phyloP scores from a whole-genome alignment of 2,329 filamentous ascomycete species.

The Aspergillus ochraceus region DNA sequence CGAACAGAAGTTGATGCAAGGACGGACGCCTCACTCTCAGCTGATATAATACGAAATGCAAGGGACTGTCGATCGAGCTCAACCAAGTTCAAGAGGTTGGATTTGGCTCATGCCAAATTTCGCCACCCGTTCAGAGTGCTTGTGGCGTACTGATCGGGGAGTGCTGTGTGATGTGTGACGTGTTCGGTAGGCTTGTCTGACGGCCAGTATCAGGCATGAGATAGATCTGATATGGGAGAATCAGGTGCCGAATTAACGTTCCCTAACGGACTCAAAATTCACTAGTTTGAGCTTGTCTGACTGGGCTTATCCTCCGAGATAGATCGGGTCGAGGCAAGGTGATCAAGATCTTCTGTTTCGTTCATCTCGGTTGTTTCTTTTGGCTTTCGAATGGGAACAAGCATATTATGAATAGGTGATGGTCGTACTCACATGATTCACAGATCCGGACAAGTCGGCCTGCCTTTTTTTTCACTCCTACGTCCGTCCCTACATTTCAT shows the following conservation, averaged over 20 bases:
- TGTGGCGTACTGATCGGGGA: not conserved
- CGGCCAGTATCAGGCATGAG: not conserved
- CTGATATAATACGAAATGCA: not conserved
- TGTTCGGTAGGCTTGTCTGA: not conserved
- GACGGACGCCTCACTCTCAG: not conserved
- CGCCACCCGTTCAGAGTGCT: not conserved
- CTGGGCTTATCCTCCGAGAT: not conserved
- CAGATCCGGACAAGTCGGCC: not conserved
- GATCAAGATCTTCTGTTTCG: not conserved
- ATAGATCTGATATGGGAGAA: not conserved
- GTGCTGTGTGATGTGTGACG: not conserved
- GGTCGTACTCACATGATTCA: not conserved
- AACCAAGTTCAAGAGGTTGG: not conserved
- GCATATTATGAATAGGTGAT: not conserved
- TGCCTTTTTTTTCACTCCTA: not conserved
- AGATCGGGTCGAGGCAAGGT: not conserved
- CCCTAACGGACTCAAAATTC: not conserved
- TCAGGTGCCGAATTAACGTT: not conserved
- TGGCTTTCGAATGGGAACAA: not conserved
- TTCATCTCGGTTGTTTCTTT: not conserved
- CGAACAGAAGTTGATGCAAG: not conserved
- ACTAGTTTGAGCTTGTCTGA: not conserved
- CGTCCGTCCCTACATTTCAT: not conserved
- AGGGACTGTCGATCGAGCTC: not conserved
- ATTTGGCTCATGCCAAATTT: not conserved